Evolutionary conservation across 2,329 filamentous ascomycete species (phyloP), one percentile per base, ranked within the genome.

Genomic region (Ploettnerulaceae sp.): DNA sequence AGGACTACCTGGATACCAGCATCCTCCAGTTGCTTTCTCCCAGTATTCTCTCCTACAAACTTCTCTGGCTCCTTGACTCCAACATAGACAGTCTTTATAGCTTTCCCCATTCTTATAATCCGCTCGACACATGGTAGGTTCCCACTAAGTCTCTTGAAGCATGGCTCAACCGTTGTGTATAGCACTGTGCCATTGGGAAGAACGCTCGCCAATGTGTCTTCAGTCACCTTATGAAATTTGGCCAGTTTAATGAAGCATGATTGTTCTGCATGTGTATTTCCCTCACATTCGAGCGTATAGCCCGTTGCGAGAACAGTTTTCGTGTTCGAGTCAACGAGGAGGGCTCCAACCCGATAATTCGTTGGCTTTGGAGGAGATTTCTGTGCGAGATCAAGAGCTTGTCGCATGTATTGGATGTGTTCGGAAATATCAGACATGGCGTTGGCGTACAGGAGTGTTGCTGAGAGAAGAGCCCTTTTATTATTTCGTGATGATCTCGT

Each of bases 211-310:
- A 89, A 72, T 0, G 67, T 63, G 42, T 78, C 76, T 54, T 85
- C 81, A 7, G 72, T 48, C 0, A 74, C 68, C 2, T 62, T 61
- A 45, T 77, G 63, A 52, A 70, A 58, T 37, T 69, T 60, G 1
- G 78, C 71, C 11, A 82, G 75, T 65, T 98, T 97, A 38, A 82
- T 68, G 47, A 98, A 76, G 62, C 89, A 95, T 66, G 85, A 91
- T 69, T 98, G 89, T 64, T 98, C 93, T 3, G 93, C 93, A 63
- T 98, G 93, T 0, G 93, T 97, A 69, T 98, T 98, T 32, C 91
- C 93, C 35, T 81, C 75, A 3, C 90, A 79, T 67, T 98, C 91
- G 48, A 96, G 76, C 0, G 93, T 96, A 69, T 91, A 97, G 45
- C 93, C 91, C 1, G 87, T 86, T 1, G 86, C 79, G 21, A 94